Conservation (phyloP, 2,329 filamentous ascomycete genomes). For the Lecanoromycetidae sp. region DNA sequence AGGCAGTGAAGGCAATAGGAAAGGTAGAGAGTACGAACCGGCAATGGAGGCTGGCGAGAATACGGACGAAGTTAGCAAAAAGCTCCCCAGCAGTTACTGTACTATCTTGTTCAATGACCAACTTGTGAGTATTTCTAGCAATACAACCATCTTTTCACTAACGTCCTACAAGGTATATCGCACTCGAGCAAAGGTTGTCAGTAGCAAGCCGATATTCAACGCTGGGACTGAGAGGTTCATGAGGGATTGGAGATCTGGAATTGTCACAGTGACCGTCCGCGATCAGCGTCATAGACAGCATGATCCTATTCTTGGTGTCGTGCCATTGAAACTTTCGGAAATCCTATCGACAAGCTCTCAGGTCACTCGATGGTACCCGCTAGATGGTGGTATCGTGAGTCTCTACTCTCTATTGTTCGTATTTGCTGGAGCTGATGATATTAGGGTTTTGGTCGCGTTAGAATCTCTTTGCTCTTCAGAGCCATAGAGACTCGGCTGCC, state of each 20-base stretch:
- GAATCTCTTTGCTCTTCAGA: slow-evolving; percentile 80
- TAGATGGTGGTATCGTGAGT: slow-evolving; percentile 66
- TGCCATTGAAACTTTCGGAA: slow-evolving; percentile 76
- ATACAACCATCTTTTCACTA: slow-evolving; percentile 10
- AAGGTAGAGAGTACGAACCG: slow-evolving; percentile 78
- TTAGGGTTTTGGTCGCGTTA: slow-evolving; percentile 68
- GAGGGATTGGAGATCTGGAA: slow-evolving; percentile 79
- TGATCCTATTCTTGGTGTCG: slow-evolving; percentile 84
- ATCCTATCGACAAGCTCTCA: slow-evolving; percentile 81
- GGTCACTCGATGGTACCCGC: slow-evolving; percentile 84
- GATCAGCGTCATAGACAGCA: slow-evolving; percentile 84
- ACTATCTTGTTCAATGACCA: slow-evolving; percentile 85
- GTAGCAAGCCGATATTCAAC: slow-evolving; percentile 92
- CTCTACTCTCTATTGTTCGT: not conserved
- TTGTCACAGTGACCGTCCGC: slow-evolving; percentile 78
- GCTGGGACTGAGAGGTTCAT: slow-evolving; percentile 88
- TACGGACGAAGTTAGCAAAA: slow-evolving; percentile 68
- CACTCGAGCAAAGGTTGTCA: slow-evolving; percentile 87
- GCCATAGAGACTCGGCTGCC: slow-evolving; percentile 77
- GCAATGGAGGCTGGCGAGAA: slow-evolving; percentile 74
- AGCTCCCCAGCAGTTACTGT: slow-evolving; percentile 83
- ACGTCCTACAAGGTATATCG: slow-evolving; percentile 53
- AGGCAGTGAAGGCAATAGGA: slow-evolving; percentile 67
- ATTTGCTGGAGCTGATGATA: slow-evolving; percentile 3
- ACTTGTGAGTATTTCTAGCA: slow-evolving; percentile 37